A percentile compares a stretch with the other conserved stretches of the same genome.
phyloP scores from a whole-genome alignment of 805 yeast species.

The Metschnikowia dekortorum region DNA sequence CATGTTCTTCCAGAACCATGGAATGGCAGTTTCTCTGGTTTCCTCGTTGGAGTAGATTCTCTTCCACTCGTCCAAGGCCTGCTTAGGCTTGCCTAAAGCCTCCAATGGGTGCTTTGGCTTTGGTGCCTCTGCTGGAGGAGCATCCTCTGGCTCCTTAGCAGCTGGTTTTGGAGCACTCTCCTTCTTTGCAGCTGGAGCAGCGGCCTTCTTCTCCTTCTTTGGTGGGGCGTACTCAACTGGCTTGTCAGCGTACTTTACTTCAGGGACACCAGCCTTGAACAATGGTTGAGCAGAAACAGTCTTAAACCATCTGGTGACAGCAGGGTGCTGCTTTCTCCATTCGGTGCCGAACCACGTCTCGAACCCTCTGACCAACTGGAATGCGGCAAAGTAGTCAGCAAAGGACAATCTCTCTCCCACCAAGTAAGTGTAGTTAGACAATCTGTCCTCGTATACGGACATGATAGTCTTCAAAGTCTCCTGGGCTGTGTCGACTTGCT shows the following conservation, averaged over 20 bases:
- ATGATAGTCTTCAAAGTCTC: slow-evolving; percentile 34
- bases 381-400: slow-evolving; percentile 62
- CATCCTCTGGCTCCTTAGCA: slow-evolving; percentile 32
- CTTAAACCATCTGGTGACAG: slow-evolving; percentile 65
- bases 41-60: slow-evolving; percentile 95
- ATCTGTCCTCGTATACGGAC: slow-evolving; percentile 51
- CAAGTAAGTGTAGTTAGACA: slow-evolving; percentile 58
- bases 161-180: slow-evolving; percentile 21
- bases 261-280: slow-evolving; percentile 45
- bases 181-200: slow-evolving; percentile 34
- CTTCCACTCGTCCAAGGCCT: slow-evolving; percentile 89
- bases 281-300: slow-evolving; percentile 47
- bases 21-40: slow-evolving; percentile 88
- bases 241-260: slow-evolving; percentile 57
- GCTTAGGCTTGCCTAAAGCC: slow-evolving; percentile 66
- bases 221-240: slow-evolving; percentile 64
- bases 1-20: slow-evolving; percentile 95
- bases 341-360: slow-evolving; percentile 55
- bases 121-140: slow-evolving; percentile 52
- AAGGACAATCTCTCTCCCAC: slow-evolving; percentile 60
- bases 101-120: slow-evolving; percentile 92
- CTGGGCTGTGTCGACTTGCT: slow-evolving; percentile 46
- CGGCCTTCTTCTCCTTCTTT: slow-evolving; percentile 59
- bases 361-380: slow-evolving; percentile 52
- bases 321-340: slow-evolving; percentile 63